Evolutionary conservation across 257 asterid species (phyloP), one percentile per base, ranked within the genome.

Genomic region (Parsonsia alboflavescens): DNA sequence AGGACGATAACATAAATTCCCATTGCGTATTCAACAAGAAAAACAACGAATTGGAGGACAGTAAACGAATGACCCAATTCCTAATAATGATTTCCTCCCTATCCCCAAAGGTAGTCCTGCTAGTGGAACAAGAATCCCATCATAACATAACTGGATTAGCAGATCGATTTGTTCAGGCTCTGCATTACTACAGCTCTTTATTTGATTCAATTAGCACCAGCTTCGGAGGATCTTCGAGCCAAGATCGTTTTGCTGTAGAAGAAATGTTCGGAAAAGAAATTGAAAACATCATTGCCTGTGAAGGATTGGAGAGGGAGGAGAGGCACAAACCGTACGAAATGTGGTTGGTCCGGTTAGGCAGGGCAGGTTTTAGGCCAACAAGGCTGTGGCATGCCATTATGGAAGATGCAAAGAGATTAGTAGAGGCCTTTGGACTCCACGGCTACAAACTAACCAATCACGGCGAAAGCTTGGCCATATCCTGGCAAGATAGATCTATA

Each of bases 401-500:
- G 83, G 89, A 85, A 10, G 91, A 80, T 69, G 90, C 91, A 75
- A 84, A 59, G 10, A 22, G 30, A 70, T 68, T 77, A 52, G 73
- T 79, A 6, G 84, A 83, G 64, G 67, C 36, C 28, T 82, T 71
- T 54, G 83, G 80, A 77, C 79, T 81, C 0, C 56, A 56, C 45
- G 88, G 89, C 41, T 82, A 82, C 75, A 85, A 76, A 66, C 39
- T 86, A 5, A 61, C 64, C 1, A 79, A 65, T 74, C 81, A 83
- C 22, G 84, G 46, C 87, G 87, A 8, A 30, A 39, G 84, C 72
- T 73, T 86, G 87, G 78, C 81, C 86, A 85, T 87, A 68, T 85
- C 89, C 78, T 89, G 89, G 94, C 89, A 84, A 78, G 88, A 85
- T 73, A 82, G 90, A 76, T 91, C 94, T 22, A 81, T 87, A 73